phyloP scores from a whole-genome alignment of 768 basidiomycete genomes.

The Candolleomyces efflorescens region DNA sequence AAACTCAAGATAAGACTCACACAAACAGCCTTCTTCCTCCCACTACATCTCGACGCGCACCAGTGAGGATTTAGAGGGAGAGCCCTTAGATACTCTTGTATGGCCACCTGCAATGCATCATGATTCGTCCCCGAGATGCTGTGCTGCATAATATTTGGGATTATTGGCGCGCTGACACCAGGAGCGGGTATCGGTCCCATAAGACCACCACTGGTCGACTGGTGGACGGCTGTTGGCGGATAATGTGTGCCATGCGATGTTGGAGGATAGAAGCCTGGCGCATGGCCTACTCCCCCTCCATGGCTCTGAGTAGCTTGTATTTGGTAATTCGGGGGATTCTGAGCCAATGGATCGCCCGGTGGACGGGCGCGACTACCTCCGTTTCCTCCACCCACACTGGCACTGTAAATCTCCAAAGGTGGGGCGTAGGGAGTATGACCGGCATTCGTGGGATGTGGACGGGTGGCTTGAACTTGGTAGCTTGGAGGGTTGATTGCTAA shows the following conservation, averaged over 20 bases:
- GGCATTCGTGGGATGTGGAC: no score
- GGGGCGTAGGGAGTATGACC: no score
- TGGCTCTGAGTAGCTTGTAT: slow-evolving; percentile 3
- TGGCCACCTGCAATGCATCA: no score
- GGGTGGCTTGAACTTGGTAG: slow-evolving; percentile 7
- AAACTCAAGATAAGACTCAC: slow-evolving; percentile 37
- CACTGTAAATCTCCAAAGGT: no score
- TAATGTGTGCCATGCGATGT: background rate
- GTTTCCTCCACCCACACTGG: no score
- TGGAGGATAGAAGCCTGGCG: no score
- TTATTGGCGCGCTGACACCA: no score
- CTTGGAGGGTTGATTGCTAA: slow-evolving; percentile 3
- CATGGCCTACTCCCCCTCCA: background rate
- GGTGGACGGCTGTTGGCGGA: no score
- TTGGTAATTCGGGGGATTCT: slow-evolving; percentile 6
- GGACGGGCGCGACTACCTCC: background rate
- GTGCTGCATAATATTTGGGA: no score
- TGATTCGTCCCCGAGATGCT: no score
- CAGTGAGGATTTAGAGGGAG: slow-evolving; percentile 3
- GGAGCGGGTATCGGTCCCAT: no score
- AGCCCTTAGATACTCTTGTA: background rate
- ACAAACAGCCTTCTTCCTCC: slow-evolving; percentile 75
- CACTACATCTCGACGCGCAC: slow-evolving; percentile 62
- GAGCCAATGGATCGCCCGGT: background rate
- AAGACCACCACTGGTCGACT: no score